phyloP scores from a whole-genome alignment of 2,329 filamentous ascomycete genomes.

The Cladosporium sp. region DNA sequence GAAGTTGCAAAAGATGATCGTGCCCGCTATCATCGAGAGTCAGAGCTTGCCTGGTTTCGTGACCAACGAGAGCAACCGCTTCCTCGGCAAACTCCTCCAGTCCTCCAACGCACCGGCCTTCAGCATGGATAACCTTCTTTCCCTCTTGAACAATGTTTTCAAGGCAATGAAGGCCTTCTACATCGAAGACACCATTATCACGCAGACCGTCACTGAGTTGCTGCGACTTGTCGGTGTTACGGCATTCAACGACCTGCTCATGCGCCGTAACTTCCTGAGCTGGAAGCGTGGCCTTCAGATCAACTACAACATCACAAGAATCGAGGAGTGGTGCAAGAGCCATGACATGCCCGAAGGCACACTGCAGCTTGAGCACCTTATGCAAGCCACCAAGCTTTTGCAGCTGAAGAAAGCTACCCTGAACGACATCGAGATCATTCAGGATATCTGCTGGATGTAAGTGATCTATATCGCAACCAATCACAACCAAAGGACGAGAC shows the following conservation, averaged over 20 bases:
- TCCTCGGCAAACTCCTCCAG: slow-evolving; percentile 93
- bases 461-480: slow-evolving; percentile 34
- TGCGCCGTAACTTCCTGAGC: slow-evolving; percentile 96
- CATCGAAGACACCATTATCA: slow-evolving; percentile 92
- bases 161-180: slow-evolving; percentile 99
- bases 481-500: background rate
- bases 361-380: slow-evolving; percentile 92
- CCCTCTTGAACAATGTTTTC: slow-evolving; percentile 92
- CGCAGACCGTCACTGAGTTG: slow-evolving; percentile 90
- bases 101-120: slow-evolving; percentile 89
- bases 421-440: slow-evolving; percentile 99
- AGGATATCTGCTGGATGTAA: slow-evolving; percentile 99
- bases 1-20: slow-evolving; percentile 99
- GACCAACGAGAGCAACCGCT: slow-evolving; percentile 96
- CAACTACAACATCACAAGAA: slow-evolving; percentile 99
- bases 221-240: slow-evolving; percentile 91
- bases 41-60: slow-evolving; percentile 97
- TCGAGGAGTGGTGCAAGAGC: slow-evolving; percentile 99
- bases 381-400: slow-evolving; percentile 98
- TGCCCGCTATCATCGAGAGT: slow-evolving; percentile 97
- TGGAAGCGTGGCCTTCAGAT: slow-evolving; percentile 99
- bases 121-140: slow-evolving; percentile 98
- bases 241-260: slow-evolving; percentile 95
- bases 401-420: slow-evolving; percentile 98
- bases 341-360: slow-evolving; percentile 99